Base-by-base conservation (phyloP, 805 yeast species). In the Allodekkera sacchari region DNA sequence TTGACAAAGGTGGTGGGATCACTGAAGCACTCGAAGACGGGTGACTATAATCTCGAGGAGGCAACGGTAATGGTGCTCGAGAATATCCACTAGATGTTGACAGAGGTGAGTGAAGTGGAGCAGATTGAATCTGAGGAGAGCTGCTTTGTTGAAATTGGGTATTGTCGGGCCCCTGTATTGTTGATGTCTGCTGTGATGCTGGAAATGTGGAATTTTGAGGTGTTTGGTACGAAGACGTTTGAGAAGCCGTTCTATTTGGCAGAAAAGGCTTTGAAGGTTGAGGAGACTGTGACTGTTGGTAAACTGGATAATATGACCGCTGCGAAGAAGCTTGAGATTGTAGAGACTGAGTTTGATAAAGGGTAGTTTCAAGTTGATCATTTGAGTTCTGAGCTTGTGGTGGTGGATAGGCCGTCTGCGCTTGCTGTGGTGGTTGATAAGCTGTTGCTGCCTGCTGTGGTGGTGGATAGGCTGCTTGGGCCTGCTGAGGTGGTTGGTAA, bases 401-500 rank as follows among this genome's bases (percentile, higher is more conserved):
- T 12, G 10, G 26, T 14, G 33, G 30, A 19, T 28, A 21, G 14
- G 33, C n/a, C 22, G 12, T 20, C 18, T 33, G 34, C 8, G 27
- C 25, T 12, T 26, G 37, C 28, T 27, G 45, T 11, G 23, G 30
- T 6, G 20, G 35, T 22, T 23, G 38, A 18, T 34, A 32, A 5
- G 26, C 30, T 17, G 31, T 27, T 27, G 31, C 28, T 6, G 22
- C 30, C 27, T 34, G 43, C 22, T 26, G 42, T 15, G 31, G 30
- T 11, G 29, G 37, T 17, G 16, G 24, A 20, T 26, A 31, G 15
- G 22, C 10, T 10, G 30, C 37, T 18, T 35, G 44, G 23, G 28
- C 42, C n/a, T 28, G 35, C 22, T 28, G 35, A 21, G 21, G 11
- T 5, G 11, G 42, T 20, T 35, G 39, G 25, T 32, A 31, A 24